These are phyloP conservation scores for Allomyces javanicus DNA, from an alignment of 192 early-diverging fungal genomes.

Conservation along the genomic window DNA sequence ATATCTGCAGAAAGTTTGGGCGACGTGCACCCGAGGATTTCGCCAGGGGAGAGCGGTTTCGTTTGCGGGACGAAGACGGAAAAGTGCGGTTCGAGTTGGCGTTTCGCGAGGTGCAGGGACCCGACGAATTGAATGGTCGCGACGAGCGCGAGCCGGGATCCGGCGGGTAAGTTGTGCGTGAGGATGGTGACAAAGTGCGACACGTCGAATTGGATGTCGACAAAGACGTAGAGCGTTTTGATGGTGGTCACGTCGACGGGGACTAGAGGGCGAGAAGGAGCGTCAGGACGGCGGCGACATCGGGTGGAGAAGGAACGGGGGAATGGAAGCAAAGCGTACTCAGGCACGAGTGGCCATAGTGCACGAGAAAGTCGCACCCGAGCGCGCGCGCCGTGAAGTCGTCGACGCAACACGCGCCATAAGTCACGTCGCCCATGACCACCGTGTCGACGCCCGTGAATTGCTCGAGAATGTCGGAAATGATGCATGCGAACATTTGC, in stretches of 20 bases:
- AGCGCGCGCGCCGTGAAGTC: constrained; percentile 83
- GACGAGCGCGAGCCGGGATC: constrained; percentile 53
- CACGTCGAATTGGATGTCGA: constrained; percentile 89
- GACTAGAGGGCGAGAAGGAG: constrained; percentile 19
- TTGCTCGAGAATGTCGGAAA: constrained; percentile 78
- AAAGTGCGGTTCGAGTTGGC: constrained; percentile 41
- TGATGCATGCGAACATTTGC: constrained; percentile 78
- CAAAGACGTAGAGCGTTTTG: constrained; percentile 95
- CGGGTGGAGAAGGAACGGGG: no score
- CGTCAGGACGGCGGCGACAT: neutral
- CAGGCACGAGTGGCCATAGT: constrained; percentile 94
- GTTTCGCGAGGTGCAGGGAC: constrained; percentile 55
- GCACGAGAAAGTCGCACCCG: constrained; percentile 92
- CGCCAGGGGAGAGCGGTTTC: constrained; percentile 86
- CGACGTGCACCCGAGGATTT: constrained; percentile 89
- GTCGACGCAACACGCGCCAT: constrained; percentile 97
- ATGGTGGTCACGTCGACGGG: constrained; percentile 86
- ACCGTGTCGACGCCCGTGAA: constrained; percentile 76
- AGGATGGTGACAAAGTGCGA: constrained; percentile 84
- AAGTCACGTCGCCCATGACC: constrained; percentile 97
- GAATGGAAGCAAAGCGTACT: constrained; percentile 17
- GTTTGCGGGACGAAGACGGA: constrained; percentile 65
- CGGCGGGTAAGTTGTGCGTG: constrained; percentile 59
- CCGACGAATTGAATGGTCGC: constrained; percentile 89
- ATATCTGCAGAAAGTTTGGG: constrained; percentile 47